Percentiles rank a stretch among this genome's conserved stretches.
phyloP scores from a whole-genome alignment of 164 flowering plant species.

The Echeveria elegans region DNA sequence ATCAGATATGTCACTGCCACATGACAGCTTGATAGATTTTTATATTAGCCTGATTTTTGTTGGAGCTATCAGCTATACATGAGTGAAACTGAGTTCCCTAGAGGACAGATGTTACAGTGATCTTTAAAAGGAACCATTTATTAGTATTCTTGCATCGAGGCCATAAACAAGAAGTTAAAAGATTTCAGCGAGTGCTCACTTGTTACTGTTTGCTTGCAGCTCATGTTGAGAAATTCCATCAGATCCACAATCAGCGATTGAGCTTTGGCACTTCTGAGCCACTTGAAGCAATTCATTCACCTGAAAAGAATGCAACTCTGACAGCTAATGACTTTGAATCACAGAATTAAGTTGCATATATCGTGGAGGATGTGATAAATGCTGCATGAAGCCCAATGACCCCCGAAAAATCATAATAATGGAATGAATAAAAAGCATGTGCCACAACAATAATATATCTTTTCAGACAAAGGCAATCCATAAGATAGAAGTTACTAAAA shows the following conservation, averaged over 20 bases:
- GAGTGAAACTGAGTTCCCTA: background rate
- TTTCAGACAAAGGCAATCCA: background rate
- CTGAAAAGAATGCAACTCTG: conserved; percentile 21
- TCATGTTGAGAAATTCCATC: conserved; percentile 57
- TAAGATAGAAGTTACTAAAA: background rate
- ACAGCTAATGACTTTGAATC: background rate
- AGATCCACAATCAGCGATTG: conserved; percentile 55
- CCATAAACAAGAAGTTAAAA: background rate
- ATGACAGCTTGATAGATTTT: background rate
- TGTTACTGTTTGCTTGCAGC: conserved; percentile 53
- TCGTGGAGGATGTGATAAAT: too few species aligned
- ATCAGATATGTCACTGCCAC: background rate
- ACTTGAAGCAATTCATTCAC: conserved; percentile 64
- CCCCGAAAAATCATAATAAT: background rate
- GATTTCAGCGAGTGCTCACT: conserved; percentile 31
- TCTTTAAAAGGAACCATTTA: background rate
- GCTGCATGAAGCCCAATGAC: background rate
- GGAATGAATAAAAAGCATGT: background rate
- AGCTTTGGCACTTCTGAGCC: conserved; percentile 66
- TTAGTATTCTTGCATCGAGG: background rate
- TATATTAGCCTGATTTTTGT: background rate
- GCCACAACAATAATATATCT: background rate
- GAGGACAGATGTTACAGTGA: background rate
- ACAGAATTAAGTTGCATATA: background rate
- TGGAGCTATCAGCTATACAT: background rate